Evolutionary conservation across 768 basidiomycete genomes (phyloP), one percentile per base, ranked within the genome.

Genomic region (Kwoniella newhampshirensis): DNA sequence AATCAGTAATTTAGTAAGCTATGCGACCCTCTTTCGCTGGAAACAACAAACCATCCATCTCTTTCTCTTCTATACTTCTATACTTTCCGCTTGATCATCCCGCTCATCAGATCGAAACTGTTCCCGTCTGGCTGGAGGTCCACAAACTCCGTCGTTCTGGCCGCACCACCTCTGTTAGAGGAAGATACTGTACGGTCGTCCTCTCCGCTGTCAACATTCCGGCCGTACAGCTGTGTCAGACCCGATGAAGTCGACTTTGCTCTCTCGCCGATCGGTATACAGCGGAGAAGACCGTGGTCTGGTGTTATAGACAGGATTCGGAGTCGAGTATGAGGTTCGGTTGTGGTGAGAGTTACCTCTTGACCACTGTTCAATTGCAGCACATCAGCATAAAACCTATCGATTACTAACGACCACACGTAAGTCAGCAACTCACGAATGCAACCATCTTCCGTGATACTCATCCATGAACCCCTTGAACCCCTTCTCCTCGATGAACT

Each of bases 61-160:
- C 13, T 4, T 30, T 17, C 20, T 21, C 47, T 49, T 23, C 47
- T 20, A 47, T 30, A 28, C 46, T 27, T 17, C 37, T 52, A 76
- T 28, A 54, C 55, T 67, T 83, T 84, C 26, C 79, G 68, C 70
- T 79, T 87, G 64, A 94, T 93, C 75, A 94, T 73, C 28, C 91
- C 90, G 32, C 85, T 82, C 88, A 96, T 88, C 63, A 97, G 80
- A 76, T 98, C 94, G 64, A 98, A 98, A 68, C 90, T 90, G 74
- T 99, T 99, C 47, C 92, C 91, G 68, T 97, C 92, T 1, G 96
- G 96, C 73, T 96, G 96, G 18, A 99, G 77, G 76, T 99, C 92
- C 50, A 97, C 86, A 70, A 82, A 93, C 25, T 58, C 75, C 54
- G 53, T 78, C 48, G 15, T 41, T 21, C 39, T 15, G 20, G 36